Evolutionary conservation across 371 early-diverging fungal species (phyloP).

Genomic region (Amoeboaphelidium protococcarum): DNA sequence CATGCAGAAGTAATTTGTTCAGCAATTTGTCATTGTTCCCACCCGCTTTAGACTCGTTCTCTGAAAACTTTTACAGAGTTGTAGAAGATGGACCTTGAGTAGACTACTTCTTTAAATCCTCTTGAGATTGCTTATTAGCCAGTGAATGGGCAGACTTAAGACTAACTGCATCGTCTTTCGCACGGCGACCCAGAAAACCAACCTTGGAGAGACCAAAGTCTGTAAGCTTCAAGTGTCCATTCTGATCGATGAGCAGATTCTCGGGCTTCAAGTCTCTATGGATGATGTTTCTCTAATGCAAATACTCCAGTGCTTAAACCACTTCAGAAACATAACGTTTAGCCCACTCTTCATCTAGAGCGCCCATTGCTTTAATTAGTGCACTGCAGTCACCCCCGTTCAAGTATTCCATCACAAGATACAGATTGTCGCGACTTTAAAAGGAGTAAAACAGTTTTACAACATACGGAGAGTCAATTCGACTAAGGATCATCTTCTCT

Average conservation of each 20-base stretch:
- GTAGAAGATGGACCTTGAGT: no score
- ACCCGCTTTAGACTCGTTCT: no score
- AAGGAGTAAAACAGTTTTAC: slow-evolving; percentile 77
- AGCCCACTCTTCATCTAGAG: slow-evolving; percentile 66
- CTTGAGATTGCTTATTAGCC: no score
- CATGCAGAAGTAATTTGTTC: no score
- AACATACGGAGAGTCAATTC: slow-evolving; percentile 74
- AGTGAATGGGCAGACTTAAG: no score
- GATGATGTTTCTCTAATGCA: slow-evolving; percentile 53
- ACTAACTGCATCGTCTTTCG: slow-evolving; percentile 15
- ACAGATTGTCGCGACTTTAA: slow-evolving; percentile 68
- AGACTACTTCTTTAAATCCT: no score
- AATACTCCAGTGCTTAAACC: slow-evolving; percentile 63
- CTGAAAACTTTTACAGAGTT: no score
- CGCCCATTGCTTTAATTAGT: slow-evolving; percentile 55
- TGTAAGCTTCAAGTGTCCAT: slow-evolving; percentile 74
- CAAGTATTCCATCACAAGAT: slow-evolving; percentile 81
- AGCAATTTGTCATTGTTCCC: no score
- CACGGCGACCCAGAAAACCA: slow-evolving; percentile 52
- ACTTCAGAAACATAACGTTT: slow-evolving; percentile 82
- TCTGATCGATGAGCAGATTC: slow-evolving; percentile 59
- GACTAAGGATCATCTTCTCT: slow-evolving; percentile 54
- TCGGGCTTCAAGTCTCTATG: slow-evolving; percentile 57
- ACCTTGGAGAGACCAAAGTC: slow-evolving; percentile 81
- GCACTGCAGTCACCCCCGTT: slow-evolving; percentile 90